Evolutionary conservation across 139 green algal species (phyloP).

Genomic region (Choricystis sp.): DNA sequence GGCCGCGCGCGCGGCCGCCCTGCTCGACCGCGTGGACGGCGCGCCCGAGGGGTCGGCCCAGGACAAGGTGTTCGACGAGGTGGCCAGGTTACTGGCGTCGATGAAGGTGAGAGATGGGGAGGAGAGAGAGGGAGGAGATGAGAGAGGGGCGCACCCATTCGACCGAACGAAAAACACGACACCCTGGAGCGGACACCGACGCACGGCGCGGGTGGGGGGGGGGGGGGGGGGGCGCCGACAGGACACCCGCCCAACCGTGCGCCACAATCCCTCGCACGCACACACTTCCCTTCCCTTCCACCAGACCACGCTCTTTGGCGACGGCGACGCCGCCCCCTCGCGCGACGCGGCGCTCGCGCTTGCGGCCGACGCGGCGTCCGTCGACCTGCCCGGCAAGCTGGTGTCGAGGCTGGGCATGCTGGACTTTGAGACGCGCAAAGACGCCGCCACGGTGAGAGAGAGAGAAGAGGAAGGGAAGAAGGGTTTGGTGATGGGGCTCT

Average conservation of each 20-base stretch:
- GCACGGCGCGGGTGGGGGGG: not conserved
- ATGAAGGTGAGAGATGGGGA: slow-evolving; percentile 31
- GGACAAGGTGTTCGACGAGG: slow-evolving; percentile 21
- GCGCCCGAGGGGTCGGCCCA: too few species aligned
- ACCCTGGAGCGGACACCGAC: not conserved
- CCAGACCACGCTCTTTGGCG: slow-evolving; percentile 44
- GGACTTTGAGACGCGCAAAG: slow-evolving; percentile 77
- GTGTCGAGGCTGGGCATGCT: slow-evolving; percentile 42
- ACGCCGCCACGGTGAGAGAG: slow-evolving; percentile 31
- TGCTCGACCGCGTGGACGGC: too few species aligned
- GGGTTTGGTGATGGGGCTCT: too few species aligned
- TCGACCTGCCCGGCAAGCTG: slow-evolving; percentile 37
- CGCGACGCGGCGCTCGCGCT: slow-evolving; percentile 46
- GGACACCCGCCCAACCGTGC: not conserved
- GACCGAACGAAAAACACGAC: not conserved
- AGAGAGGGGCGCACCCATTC: too few species aligned
- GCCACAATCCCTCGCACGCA: not conserved
- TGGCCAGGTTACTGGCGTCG: slow-evolving; percentile 24
- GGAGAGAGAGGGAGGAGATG: not conserved
- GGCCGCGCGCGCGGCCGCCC: too few species aligned
- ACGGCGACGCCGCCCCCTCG: slow-evolving; percentile 37
- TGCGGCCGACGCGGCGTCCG: slow-evolving; percentile 28
- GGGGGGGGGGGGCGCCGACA: not conserved
- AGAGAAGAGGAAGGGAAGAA: too few species aligned
- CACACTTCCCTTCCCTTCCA: slow-evolving; percentile 3